Base-by-base conservation (phyloP, 169 alveolate genomes). In the Eimeria necatrix region DNA sequence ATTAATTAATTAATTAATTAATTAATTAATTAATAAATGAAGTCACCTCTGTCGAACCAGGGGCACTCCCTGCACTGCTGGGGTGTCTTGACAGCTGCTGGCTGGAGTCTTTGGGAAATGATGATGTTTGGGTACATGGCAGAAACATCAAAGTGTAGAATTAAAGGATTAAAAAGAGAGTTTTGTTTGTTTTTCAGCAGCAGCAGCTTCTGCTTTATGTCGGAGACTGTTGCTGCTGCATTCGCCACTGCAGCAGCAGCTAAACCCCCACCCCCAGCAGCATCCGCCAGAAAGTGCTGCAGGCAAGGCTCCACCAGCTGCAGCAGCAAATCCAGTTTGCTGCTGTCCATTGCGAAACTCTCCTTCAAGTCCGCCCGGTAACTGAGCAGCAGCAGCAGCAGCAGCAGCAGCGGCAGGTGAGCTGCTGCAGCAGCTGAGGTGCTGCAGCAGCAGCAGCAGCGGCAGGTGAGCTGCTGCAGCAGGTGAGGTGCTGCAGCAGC, bases 111-210 rank as follows among this genome's bases (percentile, higher is more conserved):
- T 95, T 99, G 99, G 12, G 99, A 98, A 70, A 99, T 97, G 91
- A 99, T 99, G 96, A 99, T 99, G 96, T 99, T 99, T 10, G 99
- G 99, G 96, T 99, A 99, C 99, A 99, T 99, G 22, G 99, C 99
- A n/a, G 99, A 99, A 46, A 99, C 99, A 96, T 99, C 99, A 93
- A 99, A 97, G 96, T 99, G 99, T 96, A 99, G 99, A 64, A 99
- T 98, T 73, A 98, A 91, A 7, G 99, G 99, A 22, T 94, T 95
- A 56, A 94, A 95, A 32, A 94, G 92, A 59, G 81, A 81, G 91
- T 32, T 91, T 9, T 96, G 97, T 16, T 94, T 74, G 61, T 95
- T 93, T 26, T 93, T 76, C 48, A 98, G 95, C 10, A 60, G 73
- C 61, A 68, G 92, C 94, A 98, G 96, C 59, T 95, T 95, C 56